Evolutionary conservation across 371 early-diverging fungal genomes (phyloP), one percentile per base, ranked within the genome.

Genomic region (Syncephalastrum racemosum): DNA sequence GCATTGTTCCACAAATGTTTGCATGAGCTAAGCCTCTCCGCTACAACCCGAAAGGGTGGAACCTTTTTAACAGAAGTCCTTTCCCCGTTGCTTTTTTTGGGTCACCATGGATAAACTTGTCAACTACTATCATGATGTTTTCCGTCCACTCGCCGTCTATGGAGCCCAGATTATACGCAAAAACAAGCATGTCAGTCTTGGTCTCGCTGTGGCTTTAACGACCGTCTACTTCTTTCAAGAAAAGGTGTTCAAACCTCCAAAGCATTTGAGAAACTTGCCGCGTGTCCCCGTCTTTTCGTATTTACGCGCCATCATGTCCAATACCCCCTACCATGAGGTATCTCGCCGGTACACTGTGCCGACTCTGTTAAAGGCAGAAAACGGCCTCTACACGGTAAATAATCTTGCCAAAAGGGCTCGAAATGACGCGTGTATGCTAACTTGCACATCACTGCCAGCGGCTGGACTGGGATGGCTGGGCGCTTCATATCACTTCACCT

Each of bases 401-500:
- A 18, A 12, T 36, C 22, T 56, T 6, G 4, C 43, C 41, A 20
- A 36, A 10, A 15, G 7, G 4, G 10, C 10, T 25, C 1, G 14
- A 25, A 25, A 12, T 12, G 12, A 15, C 40, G n/a, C 18, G 41
- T 4, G 4, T 8, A 27, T 20, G 4, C 36, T 31, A 7, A 31
- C 8, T 31, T 2, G 12, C 36, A 6, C 2, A 1, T 13, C 8
- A 13, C 22, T 1, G 5, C 22, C 18, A 53, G 50, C 31, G 40
- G 6, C 44, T 41, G 51, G 61, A 46, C 27, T 31, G 23, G 18
- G 31, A 40, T 47, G 61, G 61, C 4, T 60, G 61, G 61, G 39
- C 45, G 22, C 56, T 60, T 4, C 49, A n/a, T 45, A 50, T 51
- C 27, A 42, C 31, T n/a, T 20, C 50, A 31, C 61, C 61, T 14